Evolutionary conservation across 2,329 filamentous ascomycete species (phyloP).

Genomic region (Cytospora schulzeri): DNA sequence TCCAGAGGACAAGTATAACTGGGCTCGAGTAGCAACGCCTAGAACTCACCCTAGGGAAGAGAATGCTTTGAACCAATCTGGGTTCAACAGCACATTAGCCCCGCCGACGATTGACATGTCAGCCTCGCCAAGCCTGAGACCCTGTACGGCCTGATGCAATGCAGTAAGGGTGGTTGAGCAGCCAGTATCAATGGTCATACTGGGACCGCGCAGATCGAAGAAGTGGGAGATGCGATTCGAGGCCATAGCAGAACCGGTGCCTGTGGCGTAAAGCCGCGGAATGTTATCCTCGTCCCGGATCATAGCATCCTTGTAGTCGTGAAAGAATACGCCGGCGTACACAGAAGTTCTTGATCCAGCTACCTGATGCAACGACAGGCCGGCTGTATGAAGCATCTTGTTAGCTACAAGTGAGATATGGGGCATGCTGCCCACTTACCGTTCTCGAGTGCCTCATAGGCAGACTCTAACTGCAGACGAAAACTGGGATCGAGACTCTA

Average conservation of each 20-base stretch:
- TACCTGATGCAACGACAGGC: constrained; percentile 29
- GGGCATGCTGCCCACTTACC: not conserved
- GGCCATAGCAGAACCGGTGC: constrained; percentile 38
- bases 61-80: constrained; percentile 23
- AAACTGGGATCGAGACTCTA: constrained; percentile 4
- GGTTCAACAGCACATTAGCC: constrained; percentile 31
- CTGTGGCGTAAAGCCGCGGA: constrained; percentile 39
- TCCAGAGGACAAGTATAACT: not conserved
- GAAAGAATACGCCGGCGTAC: constrained; percentile 36
- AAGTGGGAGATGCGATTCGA: constrained; percentile 47
- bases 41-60: not conserved
- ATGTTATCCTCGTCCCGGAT: constrained; percentile 31
- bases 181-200: constrained; percentile 49
- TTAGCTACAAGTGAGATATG: not conserved
- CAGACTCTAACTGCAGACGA: constrained; percentile 6
- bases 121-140: not conserved
- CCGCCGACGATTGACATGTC: constrained; percentile 31
- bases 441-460: constrained; percentile 16
- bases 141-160: not conserved
- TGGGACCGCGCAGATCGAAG: constrained; percentile 44
- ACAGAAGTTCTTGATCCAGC: constrained; percentile 38
- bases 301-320: constrained; percentile 37
- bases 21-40: too few relatives aligned
- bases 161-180: constrained; percentile 46
- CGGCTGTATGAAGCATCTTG: not conserved